These are phyloP conservation scores for Pyrenophora tritici-repentis DNA, from an alignment of 2,329 filamentous ascomycete genomes.

Conservation along the genomic window DNA sequence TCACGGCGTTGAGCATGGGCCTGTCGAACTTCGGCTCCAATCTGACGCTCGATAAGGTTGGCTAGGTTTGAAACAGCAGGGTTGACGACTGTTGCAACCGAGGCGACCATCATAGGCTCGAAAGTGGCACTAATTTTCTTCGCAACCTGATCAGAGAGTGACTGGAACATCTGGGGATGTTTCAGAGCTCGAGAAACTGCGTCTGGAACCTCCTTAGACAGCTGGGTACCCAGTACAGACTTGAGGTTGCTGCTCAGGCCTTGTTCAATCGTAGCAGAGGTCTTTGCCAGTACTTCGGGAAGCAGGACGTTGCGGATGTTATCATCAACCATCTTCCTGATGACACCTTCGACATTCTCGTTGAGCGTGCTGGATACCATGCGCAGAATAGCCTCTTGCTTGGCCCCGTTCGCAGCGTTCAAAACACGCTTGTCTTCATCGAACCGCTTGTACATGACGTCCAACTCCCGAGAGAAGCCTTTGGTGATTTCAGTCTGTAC, in stretches of 20 bases:
- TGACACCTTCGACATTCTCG: conserved; percentile 74
- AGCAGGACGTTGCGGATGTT: conserved; percentile 77
- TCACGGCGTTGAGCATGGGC: conserved; percentile 58
- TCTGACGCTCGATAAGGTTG: conserved; percentile 68
- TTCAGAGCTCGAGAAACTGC: conserved; percentile 71
- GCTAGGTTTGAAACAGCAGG: conserved; percentile 71
- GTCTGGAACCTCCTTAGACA: conserved; percentile 76
- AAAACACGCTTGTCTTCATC: conserved; percentile 71
- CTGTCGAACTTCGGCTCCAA: conserved; percentile 57
- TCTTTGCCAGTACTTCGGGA: conserved; percentile 71
- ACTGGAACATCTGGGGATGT: conserved; percentile 72
- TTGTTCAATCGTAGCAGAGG: conserved; percentile 70
- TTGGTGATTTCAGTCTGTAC: conserved; percentile 57
- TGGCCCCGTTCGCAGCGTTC: conserved; percentile 66
- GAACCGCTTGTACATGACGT: conserved; percentile 63
- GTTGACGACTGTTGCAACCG: conserved; percentile 58
- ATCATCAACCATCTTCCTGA: conserved; percentile 75
- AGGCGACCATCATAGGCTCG: conserved; percentile 68
- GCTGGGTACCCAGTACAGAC: conserved; percentile 65
- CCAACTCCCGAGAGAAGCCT: conserved; percentile 54
- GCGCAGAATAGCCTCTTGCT: conserved; percentile 71
- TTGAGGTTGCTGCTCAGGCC: conserved; percentile 72
- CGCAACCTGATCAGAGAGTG: conserved; percentile 73
- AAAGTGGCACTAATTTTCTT: conserved; percentile 69
- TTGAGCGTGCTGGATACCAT: conserved; percentile 70